phyloP scores from a whole-genome alignment of 2,329 filamentous ascomycete species.

The Talaromyces sp. region DNA sequence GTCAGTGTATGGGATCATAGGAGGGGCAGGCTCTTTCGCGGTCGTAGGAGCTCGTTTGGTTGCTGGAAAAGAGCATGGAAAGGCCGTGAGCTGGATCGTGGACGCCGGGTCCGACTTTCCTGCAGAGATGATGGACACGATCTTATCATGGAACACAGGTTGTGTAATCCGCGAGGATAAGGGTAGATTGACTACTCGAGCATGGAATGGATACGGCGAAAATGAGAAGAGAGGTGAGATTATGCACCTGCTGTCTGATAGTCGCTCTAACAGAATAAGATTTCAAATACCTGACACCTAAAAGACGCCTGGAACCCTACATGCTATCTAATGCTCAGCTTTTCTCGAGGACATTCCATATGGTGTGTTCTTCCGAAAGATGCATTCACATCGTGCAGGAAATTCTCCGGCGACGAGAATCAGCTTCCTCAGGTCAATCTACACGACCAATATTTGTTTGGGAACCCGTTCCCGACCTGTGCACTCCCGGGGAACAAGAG shows the following conservation, averaged over 20 bases:
- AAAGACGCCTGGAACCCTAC: constrained; percentile 68
- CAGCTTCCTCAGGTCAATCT: constrained; percentile 30
- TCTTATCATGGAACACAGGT: constrained; percentile 71
- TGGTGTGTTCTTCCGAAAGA: constrained; percentile 74
- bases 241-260: background rate
- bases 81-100: constrained; percentile 79
- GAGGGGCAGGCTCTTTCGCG: constrained; percentile 81
- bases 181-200: constrained; percentile 72
- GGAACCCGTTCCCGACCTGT: constrained; percentile 91
- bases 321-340: constrained; percentile 65
- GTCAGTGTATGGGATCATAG: constrained; percentile 69
- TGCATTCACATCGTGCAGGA: constrained; percentile 70
- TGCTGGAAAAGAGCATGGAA: constrained; percentile 62
- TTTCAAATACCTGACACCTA: constrained; percentile 85
- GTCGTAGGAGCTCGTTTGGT: constrained; percentile 85
- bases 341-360: constrained; percentile 71
- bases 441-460: constrained; percentile 73
- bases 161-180: constrained; percentile 63
- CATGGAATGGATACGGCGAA: constrained; percentile 83
- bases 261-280: constrained; percentile 41
- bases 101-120: constrained; percentile 90
- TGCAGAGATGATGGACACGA: constrained; percentile 53
- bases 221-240: constrained; percentile 55
- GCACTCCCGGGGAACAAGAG: constrained; percentile 59
- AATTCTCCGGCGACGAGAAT: constrained; percentile 55